Conservation (phyloP, 2,329 filamentous ascomycete genomes). For the Hymenoscyphus infarciens region DNA sequence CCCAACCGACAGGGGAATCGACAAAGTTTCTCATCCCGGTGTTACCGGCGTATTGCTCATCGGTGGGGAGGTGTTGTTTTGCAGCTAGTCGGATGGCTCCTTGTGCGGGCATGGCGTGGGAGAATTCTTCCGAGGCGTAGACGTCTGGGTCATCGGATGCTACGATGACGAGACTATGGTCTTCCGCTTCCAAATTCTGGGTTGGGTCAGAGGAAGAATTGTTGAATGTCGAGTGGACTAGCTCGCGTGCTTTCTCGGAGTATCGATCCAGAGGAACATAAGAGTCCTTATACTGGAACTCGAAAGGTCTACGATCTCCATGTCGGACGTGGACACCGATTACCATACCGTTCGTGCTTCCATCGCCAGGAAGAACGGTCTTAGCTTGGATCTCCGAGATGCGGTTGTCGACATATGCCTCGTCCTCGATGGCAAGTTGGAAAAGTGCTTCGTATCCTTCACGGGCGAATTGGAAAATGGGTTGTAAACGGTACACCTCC, state of each 20-base stretch:
- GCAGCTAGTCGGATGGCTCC: conserved; percentile 72
- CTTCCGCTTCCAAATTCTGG: conserved; percentile 38
- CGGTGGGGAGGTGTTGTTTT: conserved; percentile 48
- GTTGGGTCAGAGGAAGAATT: conserved; percentile 34
- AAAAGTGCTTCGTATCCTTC: conserved; percentile 73
- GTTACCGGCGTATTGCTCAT: conserved; percentile 28
- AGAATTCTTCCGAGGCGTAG: conserved; percentile 62
- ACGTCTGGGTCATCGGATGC: conserved; percentile 81
- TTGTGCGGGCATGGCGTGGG: conserved; percentile 59
- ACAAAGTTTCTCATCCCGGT: conserved; percentile 60
- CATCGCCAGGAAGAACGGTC: conserved; percentile 40
- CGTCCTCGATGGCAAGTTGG: conserved; percentile 62
- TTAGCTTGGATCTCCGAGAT: conserved; percentile 52
- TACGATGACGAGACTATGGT: conserved; percentile 53
- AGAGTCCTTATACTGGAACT: conserved; percentile 71
- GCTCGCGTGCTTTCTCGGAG: conserved; percentile 52
- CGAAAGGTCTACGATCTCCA: conserved; percentile 73
- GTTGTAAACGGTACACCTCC: conserved; percentile 50
- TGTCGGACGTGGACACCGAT: conserved; percentile 77
- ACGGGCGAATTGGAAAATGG: conserved; percentile 65
- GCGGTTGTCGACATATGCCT: conserved; percentile 59
- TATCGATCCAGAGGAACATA: conserved; percentile 76
- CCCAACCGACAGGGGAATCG: conserved; percentile 79
- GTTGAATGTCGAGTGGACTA: conserved; percentile 51
- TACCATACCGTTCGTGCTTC: conserved; percentile 46